Percentiles rank a stretch among this genome's conserved stretches.
Evolutionary conservation across 176 grass and related monocot genomes (phyloP).

Genomic region (Paspalum notatum): DNA sequence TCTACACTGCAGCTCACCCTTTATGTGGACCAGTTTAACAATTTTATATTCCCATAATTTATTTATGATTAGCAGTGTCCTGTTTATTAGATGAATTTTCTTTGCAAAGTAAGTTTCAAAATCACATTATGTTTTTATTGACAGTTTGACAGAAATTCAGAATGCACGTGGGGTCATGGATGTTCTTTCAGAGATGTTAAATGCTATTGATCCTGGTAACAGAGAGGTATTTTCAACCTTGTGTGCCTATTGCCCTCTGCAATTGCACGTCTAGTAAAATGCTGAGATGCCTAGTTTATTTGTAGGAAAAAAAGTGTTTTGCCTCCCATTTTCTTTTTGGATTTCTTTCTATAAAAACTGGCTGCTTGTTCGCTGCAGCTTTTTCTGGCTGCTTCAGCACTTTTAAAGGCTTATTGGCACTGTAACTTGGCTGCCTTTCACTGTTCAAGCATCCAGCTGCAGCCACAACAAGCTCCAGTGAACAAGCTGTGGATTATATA

Average conservation of each 20-base stretch:
- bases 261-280: conserved; percentile 35
- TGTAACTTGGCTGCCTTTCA: no score
- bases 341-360: conserved; percentile 11
- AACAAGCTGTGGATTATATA: conserved; percentile 33
- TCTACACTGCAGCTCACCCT: conserved; percentile 6
- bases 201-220: conserved; percentile 92
- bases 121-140: conserved; percentile 26
- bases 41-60: conserved; percentile 8
- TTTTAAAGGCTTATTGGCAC: no score
- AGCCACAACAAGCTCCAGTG: no score
- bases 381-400: no score
- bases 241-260: neutral
- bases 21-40: conserved; percentile 3
- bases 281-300: conserved; percentile 6
- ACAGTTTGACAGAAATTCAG: conserved; percentile 84
- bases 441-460: no score
- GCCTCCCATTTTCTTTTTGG: neutral
- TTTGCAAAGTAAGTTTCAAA: conserved; percentile 8
- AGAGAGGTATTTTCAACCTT: conserved; percentile 67
- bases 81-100: conserved; percentile 8
- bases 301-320: conserved; percentile 13
- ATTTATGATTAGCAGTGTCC: conserved; percentile 23
- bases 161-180: conserved; percentile 85
- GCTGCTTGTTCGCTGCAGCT: no score
- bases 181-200: conserved; percentile 95